phyloP scores from a whole-genome alignment of 805 yeast genomes.

The Danielia oregonensis region DNA sequence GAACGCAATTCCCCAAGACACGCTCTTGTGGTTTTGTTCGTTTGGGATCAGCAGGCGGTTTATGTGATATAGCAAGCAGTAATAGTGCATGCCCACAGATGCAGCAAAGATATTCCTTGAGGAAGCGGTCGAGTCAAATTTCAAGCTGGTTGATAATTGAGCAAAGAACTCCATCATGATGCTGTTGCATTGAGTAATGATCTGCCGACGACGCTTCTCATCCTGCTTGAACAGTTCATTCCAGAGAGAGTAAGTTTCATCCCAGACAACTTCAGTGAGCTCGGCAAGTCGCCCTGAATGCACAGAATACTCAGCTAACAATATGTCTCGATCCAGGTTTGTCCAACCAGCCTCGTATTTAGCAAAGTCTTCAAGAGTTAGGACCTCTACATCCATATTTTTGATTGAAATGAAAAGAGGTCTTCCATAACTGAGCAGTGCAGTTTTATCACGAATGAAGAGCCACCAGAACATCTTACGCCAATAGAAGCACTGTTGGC shows the following conservation, averaged over 20 bases:
- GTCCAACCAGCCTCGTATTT: constrained; percentile 6
- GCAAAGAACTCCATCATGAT: background rate
- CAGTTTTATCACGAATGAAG: constrained; percentile 5
- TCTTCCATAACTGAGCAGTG: constrained; percentile 7
- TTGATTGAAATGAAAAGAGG: constrained; percentile 3
- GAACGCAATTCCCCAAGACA: constrained; percentile 11
- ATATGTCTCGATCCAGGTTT: constrained; percentile 1
- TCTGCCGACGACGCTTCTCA: constrained; percentile 2
- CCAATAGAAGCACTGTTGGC: constrained; percentile 9
- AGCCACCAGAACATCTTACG: constrained; percentile 11
- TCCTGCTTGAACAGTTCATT: constrained; percentile 2
- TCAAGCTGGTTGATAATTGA: background rate
- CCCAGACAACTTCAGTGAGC: constrained; percentile 4
- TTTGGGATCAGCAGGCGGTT: constrained; percentile 6
- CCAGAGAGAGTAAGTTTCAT: constrained; percentile 9
- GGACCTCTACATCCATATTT: constrained; percentile 2
- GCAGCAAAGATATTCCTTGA: constrained; percentile 3
- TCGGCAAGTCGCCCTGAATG: constrained; percentile 3
- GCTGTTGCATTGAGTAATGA: background rate
- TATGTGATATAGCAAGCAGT: constrained; percentile 6
- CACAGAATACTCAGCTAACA: constrained; percentile 4
- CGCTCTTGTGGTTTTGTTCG: background rate
- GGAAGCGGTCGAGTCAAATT: background rate
- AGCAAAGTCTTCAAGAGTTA: constrained; percentile 8
- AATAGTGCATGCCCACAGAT: constrained; percentile 4